Base-by-base conservation (phyloP, 106 monocot genomes). In the Dendrobium huoshanense region DNA sequence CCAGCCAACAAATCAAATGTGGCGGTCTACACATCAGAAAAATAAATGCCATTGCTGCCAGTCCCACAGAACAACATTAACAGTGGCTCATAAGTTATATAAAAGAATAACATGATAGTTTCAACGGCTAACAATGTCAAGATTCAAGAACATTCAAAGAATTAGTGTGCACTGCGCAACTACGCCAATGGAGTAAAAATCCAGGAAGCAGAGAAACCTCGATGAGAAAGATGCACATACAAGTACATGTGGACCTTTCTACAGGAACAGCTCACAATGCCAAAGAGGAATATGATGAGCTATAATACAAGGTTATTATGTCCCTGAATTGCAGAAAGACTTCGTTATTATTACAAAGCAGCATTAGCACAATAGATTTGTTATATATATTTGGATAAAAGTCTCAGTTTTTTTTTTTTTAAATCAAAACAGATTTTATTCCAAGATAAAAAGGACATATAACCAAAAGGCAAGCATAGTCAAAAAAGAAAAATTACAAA, bases 1-100 rank as follows among this genome's bases (percentile, higher is more conserved):
- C 87, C 87, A 77, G 87, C 84, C 83, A 98, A 85, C 77, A 89
- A 91, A 89, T 92, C 97, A 6, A 51, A 51, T 13, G 51, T 13
- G 2, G 13, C 51, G 13, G 64, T 54, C 85, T 72, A 76, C 44
- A 51, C 1, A 51, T 51, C 13, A 51, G 15, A 51, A 13, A 51
- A 51, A 51, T 51, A 51, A 13, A 51, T 51, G 51, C 51, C 51
- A 51, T 2, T 51, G 51, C 2, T 51, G 51, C 10, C 13, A 51
- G 13, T 11, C 51, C 51, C 51, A 51, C 51, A 13, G 51, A 51
- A 15, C 10, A 51, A 51, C 10, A 51, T 51, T 19, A 19, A 59
- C 33, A 74, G 64, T 5, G 24, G 64, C 64, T 24, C 8, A 24
- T 8, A 7, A 65, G n/a, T 65, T 65, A 65, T 10, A 65, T 65